phyloP scores from a whole-genome alignment of 306 rosid species.

The Adenanthera pavonina region DNA sequence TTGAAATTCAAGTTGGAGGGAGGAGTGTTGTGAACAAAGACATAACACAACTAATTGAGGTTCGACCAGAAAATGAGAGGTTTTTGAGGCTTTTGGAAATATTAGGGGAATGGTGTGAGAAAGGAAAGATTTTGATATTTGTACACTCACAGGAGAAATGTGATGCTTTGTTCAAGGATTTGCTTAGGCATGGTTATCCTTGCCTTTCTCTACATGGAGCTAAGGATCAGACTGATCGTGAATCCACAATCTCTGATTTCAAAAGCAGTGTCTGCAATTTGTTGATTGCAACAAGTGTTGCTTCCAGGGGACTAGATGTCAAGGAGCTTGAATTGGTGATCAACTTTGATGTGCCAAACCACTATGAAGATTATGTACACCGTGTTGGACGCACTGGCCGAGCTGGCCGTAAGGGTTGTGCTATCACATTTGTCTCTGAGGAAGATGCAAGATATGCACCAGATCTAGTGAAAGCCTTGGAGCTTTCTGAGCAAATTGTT shows the following conservation, averaged over 20 bases:
- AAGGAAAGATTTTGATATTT: constrained; percentile 88
- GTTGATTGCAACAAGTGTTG: constrained; percentile 86
- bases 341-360: constrained; percentile 90
- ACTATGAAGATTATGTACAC: constrained; percentile 96
- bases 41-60: constrained; percentile 81
- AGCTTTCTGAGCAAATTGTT: constrained; percentile 89
- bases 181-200: constrained; percentile 88
- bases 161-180: constrained; percentile 82
- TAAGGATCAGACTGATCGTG: constrained; percentile 93
- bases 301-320: constrained; percentile 93
- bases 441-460: constrained; percentile 93
- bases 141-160: constrained; percentile 95
- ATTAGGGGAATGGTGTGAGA: constrained; percentile 93
- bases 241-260: constrained; percentile 88
- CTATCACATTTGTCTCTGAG: constrained; percentile 90
- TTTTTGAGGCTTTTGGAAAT: constrained; percentile 82
- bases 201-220: constrained; percentile 95
- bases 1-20: constrained; percentile 94
- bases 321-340: constrained; percentile 95
- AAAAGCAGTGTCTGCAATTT: constrained; percentile 88
- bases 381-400: constrained; percentile 98
- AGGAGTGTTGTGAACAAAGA: constrained; percentile 97
- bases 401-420: constrained; percentile 93
- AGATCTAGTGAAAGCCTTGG: constrained; percentile 87
- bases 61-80: constrained; percentile 82